Percentiles rank a stretch among this genome's conserved stretches.
These are phyloP conservation scores for Phyllosticta paracitricarpa DNA, from an alignment of 2,329 filamentous ascomycete genomes.

Conservation along the genomic window DNA sequence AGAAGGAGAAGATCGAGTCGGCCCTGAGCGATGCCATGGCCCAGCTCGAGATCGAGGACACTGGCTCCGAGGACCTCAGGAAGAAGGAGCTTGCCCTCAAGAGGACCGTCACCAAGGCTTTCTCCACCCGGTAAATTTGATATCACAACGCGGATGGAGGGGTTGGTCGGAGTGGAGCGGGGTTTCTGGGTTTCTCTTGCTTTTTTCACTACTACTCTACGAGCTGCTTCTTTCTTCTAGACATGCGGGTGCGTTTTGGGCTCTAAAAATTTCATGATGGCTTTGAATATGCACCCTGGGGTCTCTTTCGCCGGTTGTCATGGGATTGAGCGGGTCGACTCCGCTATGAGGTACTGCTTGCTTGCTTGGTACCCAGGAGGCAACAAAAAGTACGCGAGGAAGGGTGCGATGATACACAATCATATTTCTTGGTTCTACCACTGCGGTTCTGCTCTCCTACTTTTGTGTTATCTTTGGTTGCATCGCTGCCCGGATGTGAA, in stretches of 20 bases:
- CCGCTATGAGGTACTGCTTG: neutral
- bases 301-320: neutral
- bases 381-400: neutral
- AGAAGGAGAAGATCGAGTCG: conserved; percentile 99
- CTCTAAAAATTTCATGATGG: conserved; percentile 10
- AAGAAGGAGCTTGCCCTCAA: conserved; percentile 99
- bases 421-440: neutral
- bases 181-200: conserved; percentile 1
- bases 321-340: neutral
- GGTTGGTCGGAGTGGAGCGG: neutral
- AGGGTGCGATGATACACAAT: neutral
- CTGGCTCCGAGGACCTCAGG: conserved; percentile 87
- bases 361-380: neutral
- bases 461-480: no score
- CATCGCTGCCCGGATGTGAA: no score
- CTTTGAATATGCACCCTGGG: conserved; percentile 6
- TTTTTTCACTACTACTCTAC: neutral
- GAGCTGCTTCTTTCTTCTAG: conserved; percentile 6
- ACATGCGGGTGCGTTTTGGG: conserved; percentile 10
- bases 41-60: conserved; percentile 91
- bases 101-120: conserved; percentile 96
- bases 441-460: no score
- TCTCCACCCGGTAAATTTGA: conserved; percentile 69
- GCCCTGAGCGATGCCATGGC: conserved; percentile 96
- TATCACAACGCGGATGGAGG: neutral